Conservation (phyloP, 208 protist genomes). For the Polymyxa betae region DNA sequence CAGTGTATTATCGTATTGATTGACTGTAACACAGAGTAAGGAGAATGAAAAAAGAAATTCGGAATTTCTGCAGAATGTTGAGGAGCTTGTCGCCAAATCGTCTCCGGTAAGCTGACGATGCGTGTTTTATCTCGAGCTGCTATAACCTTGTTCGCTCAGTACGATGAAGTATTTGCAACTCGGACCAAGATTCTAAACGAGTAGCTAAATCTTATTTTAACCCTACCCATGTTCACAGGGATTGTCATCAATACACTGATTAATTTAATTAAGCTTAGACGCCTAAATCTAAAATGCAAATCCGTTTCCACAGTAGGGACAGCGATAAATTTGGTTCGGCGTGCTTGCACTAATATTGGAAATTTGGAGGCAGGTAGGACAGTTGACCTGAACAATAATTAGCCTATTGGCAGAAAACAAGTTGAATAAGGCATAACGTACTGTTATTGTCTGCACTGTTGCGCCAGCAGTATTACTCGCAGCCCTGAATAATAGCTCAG, state of each 20-base stretch:
- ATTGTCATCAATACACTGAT: background rate
- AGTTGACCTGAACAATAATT: background rate
- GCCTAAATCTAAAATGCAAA: background rate
- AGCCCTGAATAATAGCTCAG: background rate
- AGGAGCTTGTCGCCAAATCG: conserved; percentile 34
- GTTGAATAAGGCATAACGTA: background rate
- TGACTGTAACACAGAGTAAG: too few species aligned
- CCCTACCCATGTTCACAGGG: too few species aligned
- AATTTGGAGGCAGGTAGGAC: background rate
- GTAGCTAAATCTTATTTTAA: too few species aligned
- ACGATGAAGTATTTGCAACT: conserved; percentile 25
- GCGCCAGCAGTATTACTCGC: background rate
- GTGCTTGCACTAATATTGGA: background rate
- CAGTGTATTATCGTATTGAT: too few species aligned
- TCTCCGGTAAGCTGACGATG: background rate
- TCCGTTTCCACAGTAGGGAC: conserved; percentile 16
- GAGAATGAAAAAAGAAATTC: conserved; percentile 10
- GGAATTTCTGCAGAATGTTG: conserved; percentile 26
- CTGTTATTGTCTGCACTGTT: background rate
- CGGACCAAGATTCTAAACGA: background rate
- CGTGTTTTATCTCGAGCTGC: background rate
- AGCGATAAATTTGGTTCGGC: conserved; percentile 30
- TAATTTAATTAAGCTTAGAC: background rate
- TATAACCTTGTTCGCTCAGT: background rate
- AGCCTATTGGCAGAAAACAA: background rate